Base-by-base conservation (phyloP, 768 basidiomycete genomes). In the Pulveroboletus ravenelii region DNA sequence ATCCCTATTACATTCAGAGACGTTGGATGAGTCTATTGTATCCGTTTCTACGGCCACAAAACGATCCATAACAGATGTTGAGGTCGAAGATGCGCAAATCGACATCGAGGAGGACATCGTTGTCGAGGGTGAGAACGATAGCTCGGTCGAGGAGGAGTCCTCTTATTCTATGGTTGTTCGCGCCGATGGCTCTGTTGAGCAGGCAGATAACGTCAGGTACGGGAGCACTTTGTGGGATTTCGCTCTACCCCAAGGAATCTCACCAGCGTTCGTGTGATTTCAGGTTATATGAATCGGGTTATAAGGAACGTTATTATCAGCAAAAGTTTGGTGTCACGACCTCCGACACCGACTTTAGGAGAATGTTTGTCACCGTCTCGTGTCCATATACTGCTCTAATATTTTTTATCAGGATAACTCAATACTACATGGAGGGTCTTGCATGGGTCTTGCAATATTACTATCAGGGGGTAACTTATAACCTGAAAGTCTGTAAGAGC, bases 391-490 rank as follows among this genome's bases (percentile, higher is more conserved):
- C 14, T 45, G 41, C 13, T 40, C 41, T 59, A 38, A 52, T 36
- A 31, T 32, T 41, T 56, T 43, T 43, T 1, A 20, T 18, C 58
- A 97, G 93, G 55, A 58, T 98, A 51, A 86, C 90, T 2, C 80
- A 77, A 57, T 69, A 73, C n/a, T 99, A 99, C 66, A 76, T 97
- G 40, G 93, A 99, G 70, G 96, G 96, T 27, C 74, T 99, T 43
- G 82, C 84, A 34, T 98, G 96, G 96, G 96, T 99, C 2, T 70
- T 99, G 52, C 84, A 87, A 52, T 99, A 99, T 69, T 98, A 99
- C 65, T 99, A 98, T 65, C 95, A 98, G 78, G 96, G 96, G 61
- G 93, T 96, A 68, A 54, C 82, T 70, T 20, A 35, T 35, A 30
- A 45, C 40, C 38, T 43, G 36, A 8, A 27, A 12, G 17, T 38